Base-by-base conservation (phyloP, 139 green algal genomes). In the Tetratostichococcus sp. region DNA sequence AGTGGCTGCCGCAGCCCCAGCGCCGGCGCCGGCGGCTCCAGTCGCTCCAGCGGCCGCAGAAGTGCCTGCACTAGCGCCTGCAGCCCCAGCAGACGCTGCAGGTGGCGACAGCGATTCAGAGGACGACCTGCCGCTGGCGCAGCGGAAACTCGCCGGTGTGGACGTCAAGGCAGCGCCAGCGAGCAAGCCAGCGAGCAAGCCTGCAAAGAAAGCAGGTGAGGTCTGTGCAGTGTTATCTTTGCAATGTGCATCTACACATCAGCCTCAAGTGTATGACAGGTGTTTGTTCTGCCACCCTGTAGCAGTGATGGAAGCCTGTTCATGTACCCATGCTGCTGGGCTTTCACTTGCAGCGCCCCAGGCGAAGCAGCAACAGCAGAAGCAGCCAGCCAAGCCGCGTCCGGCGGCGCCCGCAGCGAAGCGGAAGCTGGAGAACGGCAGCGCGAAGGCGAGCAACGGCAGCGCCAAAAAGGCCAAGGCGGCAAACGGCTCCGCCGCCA, bases 61-160 rank as follows among this genome's bases (percentile, higher is more conserved):
- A 11, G 8, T 11, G 39, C 39, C 39, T 21, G 39, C 39, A 50
- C 39, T 21, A 11, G 39, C 39, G 39, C 39, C 39, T 50, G 8
- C 39, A 21, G 11, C 39, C 6, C 6, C 39, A 50, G 39, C 39
- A 58, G 35, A 0, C 14, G 30, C 25, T 82, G 14, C 33, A 76
- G 30, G 0, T 6, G 59, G 32, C 25, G 76, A 78, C 65, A 77
- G 73, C 34, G 79, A 84, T 42, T 79, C 75, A 5, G 79, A 84
- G 0, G 79, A 71, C 67, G 67, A 71, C 1, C 2, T 71, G 67
- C 67, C 67, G 31, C 67, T 71, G 67, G 67, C 30, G 8, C 31
- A 71, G 32, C 67, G 67, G 71, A 31, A 25, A 4, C 42, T 23
- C 28, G 34, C 43, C 30, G 62, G 6, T 72, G 1, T n/a, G n/a